A percentile compares a stretch with the other conserved stretches of the same genome.
These are phyloP conservation scores for Cladosporium sp. DNA, from an alignment of 2,329 filamentous ascomycete genomes.

Conservation along the genomic window DNA sequence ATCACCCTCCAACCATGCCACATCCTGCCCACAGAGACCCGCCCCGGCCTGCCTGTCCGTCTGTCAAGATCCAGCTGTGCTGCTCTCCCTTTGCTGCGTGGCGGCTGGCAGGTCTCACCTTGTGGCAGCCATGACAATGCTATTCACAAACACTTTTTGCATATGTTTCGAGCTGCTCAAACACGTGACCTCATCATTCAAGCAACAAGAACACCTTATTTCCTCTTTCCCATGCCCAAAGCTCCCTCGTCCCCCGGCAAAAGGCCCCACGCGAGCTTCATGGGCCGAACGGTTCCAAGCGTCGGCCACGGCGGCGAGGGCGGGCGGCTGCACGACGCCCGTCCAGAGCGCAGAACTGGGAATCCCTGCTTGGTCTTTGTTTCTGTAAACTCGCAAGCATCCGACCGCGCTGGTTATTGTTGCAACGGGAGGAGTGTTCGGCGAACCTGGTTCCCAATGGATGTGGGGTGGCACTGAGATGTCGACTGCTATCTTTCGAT, in stretches of 20 bases:
- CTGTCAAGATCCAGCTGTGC: background rate
- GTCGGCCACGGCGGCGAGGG: background rate
- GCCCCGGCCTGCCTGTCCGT: background rate
- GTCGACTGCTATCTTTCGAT: too few species aligned
- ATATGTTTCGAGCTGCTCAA: background rate
- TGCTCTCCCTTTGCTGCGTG: background rate
- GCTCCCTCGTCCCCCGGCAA: background rate
- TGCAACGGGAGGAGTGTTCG: too few species aligned
- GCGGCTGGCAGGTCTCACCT: conserved; percentile 8
- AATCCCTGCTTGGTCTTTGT: background rate
- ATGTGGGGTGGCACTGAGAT: too few species aligned
- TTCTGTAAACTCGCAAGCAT: too few species aligned
- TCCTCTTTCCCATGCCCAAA: background rate
- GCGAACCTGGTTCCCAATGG: too few species aligned
- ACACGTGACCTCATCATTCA: background rate
- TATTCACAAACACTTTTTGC: background rate
- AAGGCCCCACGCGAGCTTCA: conserved; percentile 8
- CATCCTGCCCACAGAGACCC: background rate
- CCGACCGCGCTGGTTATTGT: too few species aligned
- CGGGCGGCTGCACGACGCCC: conserved; percentile 6
- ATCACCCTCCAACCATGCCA: background rate
- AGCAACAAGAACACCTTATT: too few species aligned
- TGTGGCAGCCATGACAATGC: background rate
- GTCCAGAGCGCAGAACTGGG: background rate
- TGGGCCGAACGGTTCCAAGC: background rate